phyloP scores from a whole-genome alignment of 169 alveolate genomes.

The Eimeria falciformis region DNA sequence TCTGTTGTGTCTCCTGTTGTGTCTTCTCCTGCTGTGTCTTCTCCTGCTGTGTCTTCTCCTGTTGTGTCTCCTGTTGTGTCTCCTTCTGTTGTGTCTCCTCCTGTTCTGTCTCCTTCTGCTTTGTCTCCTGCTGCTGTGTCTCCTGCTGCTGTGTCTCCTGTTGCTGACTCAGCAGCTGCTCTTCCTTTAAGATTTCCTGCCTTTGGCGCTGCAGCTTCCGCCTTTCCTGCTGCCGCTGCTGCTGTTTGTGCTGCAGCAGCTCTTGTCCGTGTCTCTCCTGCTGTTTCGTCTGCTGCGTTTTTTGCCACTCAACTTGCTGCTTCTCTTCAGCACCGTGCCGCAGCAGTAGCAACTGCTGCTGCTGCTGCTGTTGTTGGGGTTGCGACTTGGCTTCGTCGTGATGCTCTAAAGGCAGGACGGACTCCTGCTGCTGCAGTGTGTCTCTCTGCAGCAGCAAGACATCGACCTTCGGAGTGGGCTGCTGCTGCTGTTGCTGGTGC shows the following conservation, averaged over 20 bases:
- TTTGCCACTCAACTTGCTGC: not conserved
- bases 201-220: not conserved
- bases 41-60: too few relatives aligned
- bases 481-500: slow-evolving; percentile 11
- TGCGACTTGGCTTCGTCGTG: not conserved
- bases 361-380: not conserved
- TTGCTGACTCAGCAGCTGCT: not conserved
- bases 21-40: not conserved
- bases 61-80: too few relatives aligned
- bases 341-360: slow-evolving; percentile 1
- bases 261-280: not conserved
- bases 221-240: not conserved
- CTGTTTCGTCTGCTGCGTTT: not conserved
- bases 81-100: too few relatives aligned
- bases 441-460: slow-evolving; percentile 32
- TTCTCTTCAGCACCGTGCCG: not conserved
- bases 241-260: not conserved
- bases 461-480: not conserved
- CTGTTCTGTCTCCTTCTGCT: too few relatives aligned
- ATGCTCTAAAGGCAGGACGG: not conserved
- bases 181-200: not conserved
- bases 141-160: too few relatives aligned
- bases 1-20: not conserved
- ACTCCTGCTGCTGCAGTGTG: too few relatives aligned
- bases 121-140: too few relatives aligned